Percentiles rank a stretch among this genome's conserved stretches.
phyloP scores from a whole-genome alignment of 1,284 basidiomycete species.

The Thecaphora frezii region DNA sequence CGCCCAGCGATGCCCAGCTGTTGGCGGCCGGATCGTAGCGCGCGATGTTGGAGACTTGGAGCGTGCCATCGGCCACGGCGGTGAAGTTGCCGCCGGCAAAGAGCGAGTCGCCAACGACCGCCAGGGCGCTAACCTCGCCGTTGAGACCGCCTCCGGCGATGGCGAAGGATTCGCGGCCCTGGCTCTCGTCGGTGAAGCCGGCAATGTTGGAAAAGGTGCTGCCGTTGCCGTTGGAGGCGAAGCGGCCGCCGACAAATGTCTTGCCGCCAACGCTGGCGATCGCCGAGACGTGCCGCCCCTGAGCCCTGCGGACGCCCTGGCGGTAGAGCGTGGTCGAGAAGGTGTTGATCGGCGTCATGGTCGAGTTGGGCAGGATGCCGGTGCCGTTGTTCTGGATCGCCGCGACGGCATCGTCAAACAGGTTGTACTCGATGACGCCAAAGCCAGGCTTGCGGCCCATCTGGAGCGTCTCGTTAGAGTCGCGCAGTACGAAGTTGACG shows the following conservation, averaged over 20 bases:
- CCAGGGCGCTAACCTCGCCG: constrained; percentile 48
- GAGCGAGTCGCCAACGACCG: constrained; percentile 62
- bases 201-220: constrained; percentile 71
- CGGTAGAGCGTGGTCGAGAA: constrained; percentile 67
- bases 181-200: constrained; percentile 67
- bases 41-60: constrained; percentile 65
- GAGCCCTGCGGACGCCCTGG: constrained; percentile 50
- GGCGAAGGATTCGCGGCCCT: constrained; percentile 59
- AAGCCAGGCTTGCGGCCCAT: constrained; percentile 31
- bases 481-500: constrained; percentile 41
- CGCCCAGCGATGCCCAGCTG: constrained; percentile 72
- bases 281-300: constrained; percentile 60
- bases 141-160: constrained; percentile 57
- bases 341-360: constrained; percentile 72
- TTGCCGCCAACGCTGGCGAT: constrained; percentile 63
- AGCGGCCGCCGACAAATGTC: constrained; percentile 77
- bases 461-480: constrained; percentile 40
- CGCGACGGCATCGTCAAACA: constrained; percentile 29
- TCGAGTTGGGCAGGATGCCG: constrained; percentile 53
- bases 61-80: constrained; percentile 68
- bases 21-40: constrained; percentile 72
- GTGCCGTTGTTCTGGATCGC: constrained; percentile 29
- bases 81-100: constrained; percentile 85
- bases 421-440: constrained; percentile 48
- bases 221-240: constrained; percentile 66